Conservation (phyloP, 129 eudicot species). For the Solidago caesia region DNA sequence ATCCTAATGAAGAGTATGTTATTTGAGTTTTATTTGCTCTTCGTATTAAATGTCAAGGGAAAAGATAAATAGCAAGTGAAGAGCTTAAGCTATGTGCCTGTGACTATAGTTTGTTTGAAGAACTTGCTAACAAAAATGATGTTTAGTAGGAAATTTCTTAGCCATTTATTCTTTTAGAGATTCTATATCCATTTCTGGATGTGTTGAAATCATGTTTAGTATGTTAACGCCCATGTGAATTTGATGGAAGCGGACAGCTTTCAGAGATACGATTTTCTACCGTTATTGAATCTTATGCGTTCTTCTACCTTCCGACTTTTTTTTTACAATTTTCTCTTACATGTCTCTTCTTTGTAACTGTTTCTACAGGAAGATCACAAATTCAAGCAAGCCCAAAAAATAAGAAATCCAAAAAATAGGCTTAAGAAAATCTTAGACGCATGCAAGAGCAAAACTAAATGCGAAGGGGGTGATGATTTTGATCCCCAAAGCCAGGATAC, state of each 20-base stretch:
- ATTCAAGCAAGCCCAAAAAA: conserved; percentile 87
- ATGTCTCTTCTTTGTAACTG: background rate
- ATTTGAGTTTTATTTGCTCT: no score
- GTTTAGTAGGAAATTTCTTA: no score
- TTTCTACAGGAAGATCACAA: conserved; percentile 74
- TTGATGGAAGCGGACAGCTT: conserved; percentile 16
- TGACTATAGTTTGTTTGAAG: no score
- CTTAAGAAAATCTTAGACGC: conserved; percentile 88
- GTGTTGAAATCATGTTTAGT: background rate
- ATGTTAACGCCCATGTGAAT: background rate
- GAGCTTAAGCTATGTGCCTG: no score
- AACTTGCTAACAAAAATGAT: no score
- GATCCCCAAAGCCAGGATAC: conserved; percentile 78
- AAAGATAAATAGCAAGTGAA: no score
- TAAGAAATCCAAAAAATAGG: conserved; percentile 83
- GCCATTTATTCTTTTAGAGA: no score
- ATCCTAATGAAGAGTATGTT: no score
- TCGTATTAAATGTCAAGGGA: no score
- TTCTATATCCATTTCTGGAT: background rate
- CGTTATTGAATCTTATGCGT: background rate
- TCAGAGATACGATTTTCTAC: background rate
- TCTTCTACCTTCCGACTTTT: background rate
- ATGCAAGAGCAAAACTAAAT: conserved; percentile 82
- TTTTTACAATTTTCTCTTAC: background rate
- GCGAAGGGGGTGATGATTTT: conserved; percentile 97